Percentiles rank a stretch among this genome's conserved stretches.
These are phyloP conservation scores for Cercospora sp. DNA, from an alignment of 2,329 filamentous ascomycete species.

Conservation along the genomic window DNA sequence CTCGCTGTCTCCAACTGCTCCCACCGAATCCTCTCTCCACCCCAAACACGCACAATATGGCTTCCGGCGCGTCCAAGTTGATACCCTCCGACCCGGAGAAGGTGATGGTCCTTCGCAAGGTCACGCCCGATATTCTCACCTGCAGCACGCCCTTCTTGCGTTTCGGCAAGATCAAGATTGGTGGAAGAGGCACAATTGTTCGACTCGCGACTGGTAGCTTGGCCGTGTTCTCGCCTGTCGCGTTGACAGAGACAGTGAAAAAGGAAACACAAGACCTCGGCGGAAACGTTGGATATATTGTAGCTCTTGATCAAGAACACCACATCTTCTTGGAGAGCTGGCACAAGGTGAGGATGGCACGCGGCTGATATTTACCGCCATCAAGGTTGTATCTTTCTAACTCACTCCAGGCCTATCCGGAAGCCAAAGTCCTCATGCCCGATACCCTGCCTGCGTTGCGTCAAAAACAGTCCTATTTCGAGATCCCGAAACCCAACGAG, in stretches of 20 bases:
- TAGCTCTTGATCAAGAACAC: slow-evolving; percentile 87
- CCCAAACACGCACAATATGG: slow-evolving; percentile 27
- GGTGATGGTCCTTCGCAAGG: slow-evolving; percentile 85
- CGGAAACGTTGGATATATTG: slow-evolving; percentile 75
- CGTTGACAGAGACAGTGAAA: slow-evolving; percentile 74
- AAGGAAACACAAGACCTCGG: slow-evolving; percentile 56
- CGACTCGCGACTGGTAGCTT: slow-evolving; percentile 75
- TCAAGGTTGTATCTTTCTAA: slow-evolving; percentile 18
- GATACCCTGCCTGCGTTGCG: slow-evolving; percentile 84
- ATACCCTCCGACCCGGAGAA: slow-evolving; percentile 67
- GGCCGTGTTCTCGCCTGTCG: slow-evolving; percentile 89
- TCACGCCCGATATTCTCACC: slow-evolving; percentile 76
- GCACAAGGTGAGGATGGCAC: slow-evolving; percentile 53
- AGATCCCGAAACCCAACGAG: slow-evolving; percentile 31
- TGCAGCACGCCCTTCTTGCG: slow-evolving; percentile 82
- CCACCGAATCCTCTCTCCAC: neutral
- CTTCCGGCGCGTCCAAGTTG: slow-evolving; percentile 38
- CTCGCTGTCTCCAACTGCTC: neutral
- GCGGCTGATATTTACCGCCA: slow-evolving; percentile 1
- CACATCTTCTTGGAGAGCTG: slow-evolving; percentile 91
- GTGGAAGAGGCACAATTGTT: slow-evolving; percentile 83
- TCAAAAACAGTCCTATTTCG: slow-evolving; percentile 43
- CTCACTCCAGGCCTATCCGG: slow-evolving; percentile 61
- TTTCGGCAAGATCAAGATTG: slow-evolving; percentile 76
- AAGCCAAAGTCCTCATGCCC: slow-evolving; percentile 77